Evolutionary conservation across 108 stramenopile species (phyloP).

Genomic region (Asterionellopsis glacialis): DNA sequence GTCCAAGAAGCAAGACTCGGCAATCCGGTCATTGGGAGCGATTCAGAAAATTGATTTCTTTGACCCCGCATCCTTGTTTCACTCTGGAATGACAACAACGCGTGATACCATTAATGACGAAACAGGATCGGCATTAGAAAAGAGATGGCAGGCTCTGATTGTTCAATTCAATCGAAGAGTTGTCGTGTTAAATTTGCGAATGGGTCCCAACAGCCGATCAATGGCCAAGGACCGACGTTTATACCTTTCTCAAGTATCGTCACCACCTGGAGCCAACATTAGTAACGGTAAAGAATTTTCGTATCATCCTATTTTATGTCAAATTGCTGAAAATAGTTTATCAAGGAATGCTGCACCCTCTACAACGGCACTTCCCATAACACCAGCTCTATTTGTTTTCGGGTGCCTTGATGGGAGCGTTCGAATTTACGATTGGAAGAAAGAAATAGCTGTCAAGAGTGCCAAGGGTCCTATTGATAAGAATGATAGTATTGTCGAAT

Average conservation of each 20-base stretch:
- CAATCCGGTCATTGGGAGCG: slow-evolving; percentile 25
- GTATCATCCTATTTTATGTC: slow-evolving; percentile 12
- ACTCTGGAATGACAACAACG: slow-evolving; percentile 24
- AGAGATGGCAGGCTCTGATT: not conserved
- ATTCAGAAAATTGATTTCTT: slow-evolving; percentile 27
- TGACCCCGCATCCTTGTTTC: slow-evolving; percentile 38
- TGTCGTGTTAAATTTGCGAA: slow-evolving; percentile 1
- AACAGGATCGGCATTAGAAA: not conserved
- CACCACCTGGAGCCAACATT: not conserved
- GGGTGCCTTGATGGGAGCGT: slow-evolving; percentile 61
- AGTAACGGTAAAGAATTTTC: not conserved
- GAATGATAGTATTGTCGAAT: slow-evolving; percentile 47
- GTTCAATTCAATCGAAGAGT: not conserved
- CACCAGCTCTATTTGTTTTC: slow-evolving; percentile 26
- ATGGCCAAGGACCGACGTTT: too few relatives aligned
- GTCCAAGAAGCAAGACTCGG: slow-evolving; percentile 10
- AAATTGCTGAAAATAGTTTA: not conserved
- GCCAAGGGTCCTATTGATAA: slow-evolving; percentile 37
- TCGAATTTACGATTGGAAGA: slow-evolving; percentile 45
- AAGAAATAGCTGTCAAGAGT: slow-evolving; percentile 38
- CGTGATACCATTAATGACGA: not conserved
- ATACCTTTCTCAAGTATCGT: not conserved
- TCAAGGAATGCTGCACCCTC: not conserved
- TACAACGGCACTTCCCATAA: slow-evolving; percentile 26
- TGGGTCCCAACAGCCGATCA: slow-evolving; percentile 1